Evolutionary conservation across 768 basidiomycete genomes (phyloP).

Genomic region (Tylopilus plumbeoviolaceoides): DNA sequence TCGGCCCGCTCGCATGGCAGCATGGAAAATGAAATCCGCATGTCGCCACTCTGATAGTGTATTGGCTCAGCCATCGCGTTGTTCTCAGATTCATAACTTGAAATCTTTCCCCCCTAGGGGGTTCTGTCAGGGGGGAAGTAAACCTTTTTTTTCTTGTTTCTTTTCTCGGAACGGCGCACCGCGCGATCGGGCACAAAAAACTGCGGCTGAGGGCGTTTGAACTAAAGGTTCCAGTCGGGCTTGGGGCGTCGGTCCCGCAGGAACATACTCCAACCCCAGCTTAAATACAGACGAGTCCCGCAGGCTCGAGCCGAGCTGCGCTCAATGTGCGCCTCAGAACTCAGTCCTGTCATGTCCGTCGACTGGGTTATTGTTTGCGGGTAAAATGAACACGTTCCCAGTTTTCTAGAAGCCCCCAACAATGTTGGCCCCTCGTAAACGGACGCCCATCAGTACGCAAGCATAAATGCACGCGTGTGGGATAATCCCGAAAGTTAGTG

Average conservation of each 20-base stretch:
- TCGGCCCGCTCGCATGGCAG: background rate
- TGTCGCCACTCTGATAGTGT: slow-evolving; percentile 1
- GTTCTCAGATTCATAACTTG: slow-evolving; percentile 16
- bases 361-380: background rate
- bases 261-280: background rate
- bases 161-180: background rate
- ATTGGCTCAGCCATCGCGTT: background rate
- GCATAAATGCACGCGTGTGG: background rate
- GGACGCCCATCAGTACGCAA: too few species aligned
- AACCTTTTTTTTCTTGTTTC: background rate
- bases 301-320: background rate
- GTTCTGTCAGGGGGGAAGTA: background rate
- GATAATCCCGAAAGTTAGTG: background rate
- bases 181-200: background rate
- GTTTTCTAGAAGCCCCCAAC: slow-evolving; percentile 5
- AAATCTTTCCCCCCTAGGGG: background rate
- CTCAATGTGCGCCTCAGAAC: slow-evolving; percentile 5
- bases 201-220: background rate
- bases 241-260: slow-evolving; percentile 4
- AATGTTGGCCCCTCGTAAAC: background rate
- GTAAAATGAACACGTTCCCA: slow-evolving; percentile 2
- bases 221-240: background rate
- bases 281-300: too few species aligned
- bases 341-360: slow-evolving; percentile 1
- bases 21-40: slow-evolving; percentile 6